Evolutionary conservation across 345 rosid genomes (phyloP), one percentile per base, ranked within the genome.

Genomic region (Gossypium ekmanianum): DNA sequence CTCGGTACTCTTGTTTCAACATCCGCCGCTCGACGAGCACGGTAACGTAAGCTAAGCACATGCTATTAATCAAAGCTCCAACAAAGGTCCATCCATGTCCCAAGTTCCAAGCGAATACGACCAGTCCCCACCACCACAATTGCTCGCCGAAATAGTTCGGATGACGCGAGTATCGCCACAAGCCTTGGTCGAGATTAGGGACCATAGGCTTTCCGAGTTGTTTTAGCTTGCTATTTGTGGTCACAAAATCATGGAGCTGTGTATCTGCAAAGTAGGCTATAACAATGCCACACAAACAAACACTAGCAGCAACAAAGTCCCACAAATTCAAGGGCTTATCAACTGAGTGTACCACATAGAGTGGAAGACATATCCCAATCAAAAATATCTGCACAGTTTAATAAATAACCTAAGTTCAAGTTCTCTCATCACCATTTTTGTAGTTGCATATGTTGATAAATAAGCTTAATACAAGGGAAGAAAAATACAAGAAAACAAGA

Each of bases 91-190:
- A 93, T 57, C 88, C 94, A 24, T 90, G 89, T 45, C 94, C 96
- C 69, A 94, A 82, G 80, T 87, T 93, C 95, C 96, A 93, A 11
- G 97, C 94, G 72, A 90, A 89, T 20, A 94, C 41, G 48, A 79
- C 98, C 18, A 93, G 76, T 27, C 98, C 98, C 98, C 98, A 94
- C 98, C 98, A 94, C 98, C 98, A 94, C 71, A 94, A 47, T 76
- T 90, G 98, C 82, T 94, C 98, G 11, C 98, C 98, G 51, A 94
- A 88, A 82, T 94, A 94, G 87, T 94, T 94, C 29, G 98, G 98
- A 81, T 94, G 98, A 43, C 98, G 85, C 0, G 96, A 93, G 80
- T 91, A 85, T 61, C 55, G 48, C 98, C 98, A 94, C 80, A 94
- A 81, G 41, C 97, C 98, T 55, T 81, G 69, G 68, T 94, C 93